Conservation (phyloP, 2,329 filamentous ascomycete species). For the Microthyrium microscopicum region DNA sequence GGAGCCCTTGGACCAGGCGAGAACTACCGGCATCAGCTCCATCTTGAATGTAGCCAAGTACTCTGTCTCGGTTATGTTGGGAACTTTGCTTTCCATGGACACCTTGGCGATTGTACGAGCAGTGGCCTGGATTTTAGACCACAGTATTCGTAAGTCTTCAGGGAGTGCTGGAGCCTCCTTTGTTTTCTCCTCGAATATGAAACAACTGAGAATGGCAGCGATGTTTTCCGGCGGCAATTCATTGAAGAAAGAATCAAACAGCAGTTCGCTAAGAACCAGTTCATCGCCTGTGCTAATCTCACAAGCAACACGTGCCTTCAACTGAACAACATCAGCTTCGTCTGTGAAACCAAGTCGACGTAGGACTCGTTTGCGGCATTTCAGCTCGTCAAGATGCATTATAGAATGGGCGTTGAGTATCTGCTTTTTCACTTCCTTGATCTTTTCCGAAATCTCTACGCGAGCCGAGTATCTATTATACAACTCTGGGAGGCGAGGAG, state of each 20-base stretch:
- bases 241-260: conserved; percentile 98
- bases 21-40: conserved; percentile 94
- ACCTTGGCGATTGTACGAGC: conserved; percentile 84
- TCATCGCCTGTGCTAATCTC: conserved; percentile 97
- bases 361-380: conserved; percentile 86
- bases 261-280: conserved; percentile 74
- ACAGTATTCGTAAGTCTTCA: conserved; percentile 76
- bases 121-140: conserved; percentile 70
- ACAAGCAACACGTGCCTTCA: conserved; percentile 93
- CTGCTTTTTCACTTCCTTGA: conserved; percentile 76
- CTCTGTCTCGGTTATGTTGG: conserved; percentile 75
- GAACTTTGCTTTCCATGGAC: conserved; percentile 82
- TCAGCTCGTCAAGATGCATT: conserved; percentile 87
- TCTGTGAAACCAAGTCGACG: conserved; percentile 92
- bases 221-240: conserved; percentile 77
- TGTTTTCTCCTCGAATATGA: conserved; percentile 95
- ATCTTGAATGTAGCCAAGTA: conserved; percentile 81
- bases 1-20: conserved; percentile 76
- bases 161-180: conserved; percentile 55
- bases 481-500: conserved; percentile 63
- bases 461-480: conserved; percentile 81
- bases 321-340: conserved; percentile 83
- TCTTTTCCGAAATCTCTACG: conserved; percentile 55
- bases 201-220: conserved; percentile 75
- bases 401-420: conserved; percentile 75